Conservation (phyloP, 2,329 filamentous ascomycete genomes). For the Fusarium foetens region DNA sequence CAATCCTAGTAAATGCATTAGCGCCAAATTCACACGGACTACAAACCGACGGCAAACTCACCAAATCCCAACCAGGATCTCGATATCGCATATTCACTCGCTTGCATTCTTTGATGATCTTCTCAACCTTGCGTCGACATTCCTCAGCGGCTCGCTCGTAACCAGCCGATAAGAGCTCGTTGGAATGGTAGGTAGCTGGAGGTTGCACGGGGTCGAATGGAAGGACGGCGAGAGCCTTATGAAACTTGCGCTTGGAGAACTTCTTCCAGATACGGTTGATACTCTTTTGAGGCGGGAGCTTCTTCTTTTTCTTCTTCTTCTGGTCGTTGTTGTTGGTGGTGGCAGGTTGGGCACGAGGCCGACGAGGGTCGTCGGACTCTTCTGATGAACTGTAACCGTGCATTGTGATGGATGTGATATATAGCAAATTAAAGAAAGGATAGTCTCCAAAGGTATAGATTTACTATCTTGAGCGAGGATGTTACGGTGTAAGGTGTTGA, state of each 20-base stretch:
- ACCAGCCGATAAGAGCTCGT: slow-evolving; percentile 68
- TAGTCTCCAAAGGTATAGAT: not conserved
- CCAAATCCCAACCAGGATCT: slow-evolving; percentile 69
- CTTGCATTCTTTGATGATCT: slow-evolving; percentile 72
- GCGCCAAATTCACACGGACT: not conserved
- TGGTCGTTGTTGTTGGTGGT: slow-evolving; percentile 50
- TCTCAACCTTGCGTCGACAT: slow-evolving; percentile 69
- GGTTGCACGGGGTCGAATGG: slow-evolving; percentile 70
- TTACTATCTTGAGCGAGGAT: not conserved
- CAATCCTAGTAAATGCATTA: slow-evolving; percentile 59
- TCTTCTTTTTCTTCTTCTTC: slow-evolving; percentile 62
- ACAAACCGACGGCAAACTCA: slow-evolving; percentile 46
- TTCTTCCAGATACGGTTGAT: slow-evolving; percentile 75
- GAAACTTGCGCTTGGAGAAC: slow-evolving; percentile 68
- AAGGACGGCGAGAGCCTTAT: slow-evolving; percentile 72
- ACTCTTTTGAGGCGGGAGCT: slow-evolving; percentile 69
- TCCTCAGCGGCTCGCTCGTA: slow-evolving; percentile 73
- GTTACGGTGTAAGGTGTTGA: not conserved
- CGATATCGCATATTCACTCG: slow-evolving; percentile 84
- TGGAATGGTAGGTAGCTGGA: slow-evolving; percentile 62
- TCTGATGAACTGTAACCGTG: slow-evolving; percentile 62
- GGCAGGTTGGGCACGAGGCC: slow-evolving; percentile 50
- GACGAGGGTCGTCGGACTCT: slow-evolving; percentile 59
- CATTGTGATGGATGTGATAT: slow-evolving; percentile 41
- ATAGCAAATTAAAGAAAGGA: not conserved